Conservation (phyloP, 306 rosid genomes). For the Trifolium repens region DNA sequence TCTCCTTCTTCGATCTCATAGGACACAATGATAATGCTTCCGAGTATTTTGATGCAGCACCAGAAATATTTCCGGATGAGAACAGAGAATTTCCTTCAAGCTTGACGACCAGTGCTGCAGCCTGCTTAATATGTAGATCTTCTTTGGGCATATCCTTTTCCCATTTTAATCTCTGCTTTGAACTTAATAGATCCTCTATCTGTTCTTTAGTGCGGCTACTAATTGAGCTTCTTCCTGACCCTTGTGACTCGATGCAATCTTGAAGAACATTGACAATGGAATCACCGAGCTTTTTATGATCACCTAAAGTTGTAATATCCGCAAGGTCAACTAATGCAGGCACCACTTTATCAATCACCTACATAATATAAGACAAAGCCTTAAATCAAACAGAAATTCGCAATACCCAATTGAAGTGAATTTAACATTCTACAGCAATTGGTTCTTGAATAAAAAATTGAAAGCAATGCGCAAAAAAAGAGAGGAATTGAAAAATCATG, state of each 20-base stretch:
- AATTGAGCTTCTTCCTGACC: conserved; percentile 67
- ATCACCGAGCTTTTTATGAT: conserved; percentile 92
- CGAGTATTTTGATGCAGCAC: conserved; percentile 90
- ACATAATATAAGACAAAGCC: conserved; percentile 37
- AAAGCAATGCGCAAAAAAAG: conserved; percentile 4
- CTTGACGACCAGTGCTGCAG: conserved; percentile 95
- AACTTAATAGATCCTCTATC: conserved; percentile 79
- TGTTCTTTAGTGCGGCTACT: conserved; percentile 71
- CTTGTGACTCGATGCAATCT: conserved; percentile 85
- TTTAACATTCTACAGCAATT: conserved; percentile 17
- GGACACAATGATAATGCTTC: conserved; percentile 98
- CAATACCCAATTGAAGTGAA: conserved; percentile 24
- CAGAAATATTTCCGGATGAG: conserved; percentile 93
- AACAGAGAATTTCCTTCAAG: conserved; percentile 98
- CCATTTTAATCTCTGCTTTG: conserved; percentile 86
- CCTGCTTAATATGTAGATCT: conserved; percentile 98
- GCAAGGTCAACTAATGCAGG: conserved; percentile 92
- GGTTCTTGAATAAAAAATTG: conserved; percentile 5
- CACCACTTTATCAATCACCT: conserved; percentile 93
- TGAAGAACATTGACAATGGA: conserved; percentile 82
- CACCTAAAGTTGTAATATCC: conserved; percentile 86
- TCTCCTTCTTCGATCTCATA: conserved; percentile 92
- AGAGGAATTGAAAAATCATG: conserved; percentile 21
- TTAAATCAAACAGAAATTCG: conserved; percentile 20
- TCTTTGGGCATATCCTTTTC: conserved; percentile 97